Percentiles rank a stretch among this genome's conserved stretches.
Evolutionary conservation across 2,329 filamentous ascomycete species (phyloP).

Genomic region (Aspergillus intermedius): DNA sequence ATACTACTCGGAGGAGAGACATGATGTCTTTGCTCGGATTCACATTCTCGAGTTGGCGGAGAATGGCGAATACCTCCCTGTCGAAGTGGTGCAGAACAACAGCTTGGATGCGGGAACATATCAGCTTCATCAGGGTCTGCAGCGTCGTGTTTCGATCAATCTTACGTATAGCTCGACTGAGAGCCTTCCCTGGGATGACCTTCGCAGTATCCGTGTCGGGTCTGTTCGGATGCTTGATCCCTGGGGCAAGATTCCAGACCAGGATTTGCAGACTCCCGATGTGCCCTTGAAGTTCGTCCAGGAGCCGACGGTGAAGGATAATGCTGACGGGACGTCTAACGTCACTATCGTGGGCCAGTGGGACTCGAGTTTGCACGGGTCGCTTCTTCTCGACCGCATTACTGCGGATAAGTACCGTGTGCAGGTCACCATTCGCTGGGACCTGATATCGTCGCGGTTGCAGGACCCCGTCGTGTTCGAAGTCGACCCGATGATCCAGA

Average conservation of each 20-base stretch:
- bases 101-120: slow-evolving; percentile 84
- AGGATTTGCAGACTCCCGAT: slow-evolving; percentile 64
- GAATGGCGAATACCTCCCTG: slow-evolving; percentile 80
- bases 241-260: slow-evolving; percentile 75
- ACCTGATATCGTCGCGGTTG: slow-evolving; percentile 74
- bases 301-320: slow-evolving; percentile 71
- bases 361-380: slow-evolving; percentile 91
- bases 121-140: slow-evolving; percentile 89
- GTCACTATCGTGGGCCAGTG: slow-evolving; percentile 86
- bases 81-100: slow-evolving; percentile 82
- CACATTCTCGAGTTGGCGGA: slow-evolving; percentile 91
- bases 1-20: slow-evolving; percentile 86
- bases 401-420: slow-evolving; percentile 91
- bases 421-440: slow-evolving; percentile 80
- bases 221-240: slow-evolving; percentile 77
- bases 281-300: slow-evolving; percentile 71
- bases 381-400: slow-evolving; percentile 84
- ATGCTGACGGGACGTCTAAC: slow-evolving; percentile 82
- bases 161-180: slow-evolving; percentile 90
- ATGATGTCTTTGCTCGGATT: slow-evolving; percentile 81
- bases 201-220: slow-evolving; percentile 69
- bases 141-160: slow-evolving; percentile 78
- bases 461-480: slow-evolving; percentile 85
- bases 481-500: slow-evolving; percentile 72
- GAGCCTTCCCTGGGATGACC: slow-evolving; percentile 78